These are phyloP conservation scores for Erodium chrysanthum DNA, from an alignment of 441 rosid genomes.

Conservation along the genomic window DNA sequence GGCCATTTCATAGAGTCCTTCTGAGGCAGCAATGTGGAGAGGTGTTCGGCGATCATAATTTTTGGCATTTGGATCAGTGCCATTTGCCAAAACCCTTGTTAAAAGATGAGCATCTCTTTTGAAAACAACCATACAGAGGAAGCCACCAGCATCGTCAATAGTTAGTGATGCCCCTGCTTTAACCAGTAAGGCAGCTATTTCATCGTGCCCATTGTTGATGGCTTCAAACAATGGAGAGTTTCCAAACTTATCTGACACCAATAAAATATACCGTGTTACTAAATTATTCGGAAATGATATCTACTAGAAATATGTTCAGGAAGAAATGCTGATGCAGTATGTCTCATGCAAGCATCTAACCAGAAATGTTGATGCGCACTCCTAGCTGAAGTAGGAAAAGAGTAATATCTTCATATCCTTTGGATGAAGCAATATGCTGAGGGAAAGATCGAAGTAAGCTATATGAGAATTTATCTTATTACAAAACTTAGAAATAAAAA, in stretches of 20 bases:
- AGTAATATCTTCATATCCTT: conserved; percentile 66
- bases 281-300: not conserved
- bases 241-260: conserved; percentile 62
- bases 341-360: conserved; percentile 24
- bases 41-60: conserved; percentile 84
- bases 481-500: not conserved
- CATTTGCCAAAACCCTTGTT: conserved; percentile 52
- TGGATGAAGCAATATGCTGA: conserved; percentile 89
- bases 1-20: conserved; percentile 64
- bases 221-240: conserved; percentile 83
- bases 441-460: not conserved
- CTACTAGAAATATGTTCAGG: not conserved
- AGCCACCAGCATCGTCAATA: conserved; percentile 63
- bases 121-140: conserved; percentile 51
- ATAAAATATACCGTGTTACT: not conserved
- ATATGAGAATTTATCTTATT: not conserved
- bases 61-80: conserved; percentile 67
- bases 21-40: conserved; percentile 89
- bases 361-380: conserved; percentile 53
- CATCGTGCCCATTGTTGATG: conserved; percentile 57
- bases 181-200: conserved; percentile 47
- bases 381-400: conserved; percentile 52
- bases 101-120: conserved; percentile 71
- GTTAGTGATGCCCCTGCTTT: conserved; percentile 59
- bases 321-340: not conserved